Evolutionary conservation across 1,284 basidiomycete species (phyloP).

Genomic region (Naganishia cerealis): DNA sequence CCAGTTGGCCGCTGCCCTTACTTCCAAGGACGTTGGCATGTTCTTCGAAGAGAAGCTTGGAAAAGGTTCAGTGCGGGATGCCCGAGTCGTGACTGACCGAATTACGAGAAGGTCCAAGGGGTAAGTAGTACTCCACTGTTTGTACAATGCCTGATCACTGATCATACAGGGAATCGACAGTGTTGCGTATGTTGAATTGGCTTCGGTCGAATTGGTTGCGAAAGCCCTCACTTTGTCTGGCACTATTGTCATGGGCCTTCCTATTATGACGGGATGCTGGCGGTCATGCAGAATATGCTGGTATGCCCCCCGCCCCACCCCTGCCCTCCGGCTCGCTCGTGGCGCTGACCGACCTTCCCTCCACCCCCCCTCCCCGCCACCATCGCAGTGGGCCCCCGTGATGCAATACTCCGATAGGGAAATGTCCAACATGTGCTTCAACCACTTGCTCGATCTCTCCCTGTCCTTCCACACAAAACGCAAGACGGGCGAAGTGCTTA

Average conservation of each 20-base stretch:
- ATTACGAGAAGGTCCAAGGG: conserved; percentile 91
- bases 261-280: conserved; percentile 68
- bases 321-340: not conserved
- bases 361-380: not conserved
- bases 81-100: conserved; percentile 90
- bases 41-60: conserved; percentile 98
- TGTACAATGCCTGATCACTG: conserved; percentile 2
- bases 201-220: conserved; percentile 81
- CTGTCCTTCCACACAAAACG: conserved; percentile 79
- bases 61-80: conserved; percentile 86
- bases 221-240: conserved; percentile 86
- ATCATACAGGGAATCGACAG: conserved; percentile 47
- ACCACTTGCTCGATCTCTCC: conserved; percentile 76
- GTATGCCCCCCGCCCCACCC: too few species aligned
- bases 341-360: not conserved
- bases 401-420: conserved; percentile 64
- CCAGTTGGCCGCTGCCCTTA: conserved; percentile 91
- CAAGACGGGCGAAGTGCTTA: conserved; percentile 66
- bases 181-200: conserved; percentile 96
- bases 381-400: conserved; percentile 66
- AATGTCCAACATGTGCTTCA: conserved; percentile 75
- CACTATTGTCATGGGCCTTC: conserved; percentile 94
- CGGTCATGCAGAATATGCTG: conserved; percentile 42
- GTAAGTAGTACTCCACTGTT: conserved; percentile 57
- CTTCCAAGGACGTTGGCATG: conserved; percentile 90